Evolutionary conservation across 2,329 filamentous ascomycete genomes (phyloP).

Genomic region (Apiospora sp.): DNA sequence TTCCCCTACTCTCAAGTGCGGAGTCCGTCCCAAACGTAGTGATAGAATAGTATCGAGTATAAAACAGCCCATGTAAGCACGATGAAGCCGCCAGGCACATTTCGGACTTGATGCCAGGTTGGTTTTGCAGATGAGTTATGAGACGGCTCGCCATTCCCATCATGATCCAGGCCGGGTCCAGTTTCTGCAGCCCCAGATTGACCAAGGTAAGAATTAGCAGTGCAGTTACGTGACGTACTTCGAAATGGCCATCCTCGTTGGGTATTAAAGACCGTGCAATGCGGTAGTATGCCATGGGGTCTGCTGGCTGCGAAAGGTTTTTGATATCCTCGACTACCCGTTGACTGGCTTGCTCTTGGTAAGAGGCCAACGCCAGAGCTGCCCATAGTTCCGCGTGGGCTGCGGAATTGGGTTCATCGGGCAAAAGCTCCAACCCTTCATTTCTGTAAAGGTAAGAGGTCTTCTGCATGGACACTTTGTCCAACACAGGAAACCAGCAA

Average conservation of each 20-base stretch:
- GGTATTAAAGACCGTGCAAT: constrained; percentile 60
- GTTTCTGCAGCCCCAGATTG: constrained; percentile 66
- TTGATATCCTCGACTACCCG: constrained; percentile 23
- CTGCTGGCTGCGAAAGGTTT: constrained; percentile 35
- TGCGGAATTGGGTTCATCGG: constrained; percentile 43
- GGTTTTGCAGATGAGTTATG: constrained; percentile 51
- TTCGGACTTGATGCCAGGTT: constrained; percentile 39
- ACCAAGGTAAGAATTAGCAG: constrained; percentile 68
- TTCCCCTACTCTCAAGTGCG: constrained; percentile 55
- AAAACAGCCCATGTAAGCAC: constrained; percentile 65
- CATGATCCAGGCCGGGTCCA: constrained; percentile 67
- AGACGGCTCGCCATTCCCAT: constrained; percentile 70
- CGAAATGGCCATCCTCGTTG: constrained; percentile 54
- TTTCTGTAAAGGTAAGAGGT: constrained; percentile 52
- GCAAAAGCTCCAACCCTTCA: constrained; percentile 42
- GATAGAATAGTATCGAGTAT: constrained; percentile 68
- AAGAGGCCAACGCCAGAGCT: constrained; percentile 63
- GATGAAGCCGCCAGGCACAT: constrained; percentile 42
- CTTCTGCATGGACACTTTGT: constrained; percentile 68
- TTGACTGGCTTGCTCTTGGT: constrained; percentile 54
- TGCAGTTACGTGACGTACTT: constrained; percentile 62
- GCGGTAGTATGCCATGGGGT: constrained; percentile 54
- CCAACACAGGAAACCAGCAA: constrained; percentile 77
- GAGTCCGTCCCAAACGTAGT: constrained; percentile 55
- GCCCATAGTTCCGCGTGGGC: constrained; percentile 67